phyloP scores from a whole-genome alignment of 1,284 basidiomycete genomes.

The Trichosporon sp. region DNA sequence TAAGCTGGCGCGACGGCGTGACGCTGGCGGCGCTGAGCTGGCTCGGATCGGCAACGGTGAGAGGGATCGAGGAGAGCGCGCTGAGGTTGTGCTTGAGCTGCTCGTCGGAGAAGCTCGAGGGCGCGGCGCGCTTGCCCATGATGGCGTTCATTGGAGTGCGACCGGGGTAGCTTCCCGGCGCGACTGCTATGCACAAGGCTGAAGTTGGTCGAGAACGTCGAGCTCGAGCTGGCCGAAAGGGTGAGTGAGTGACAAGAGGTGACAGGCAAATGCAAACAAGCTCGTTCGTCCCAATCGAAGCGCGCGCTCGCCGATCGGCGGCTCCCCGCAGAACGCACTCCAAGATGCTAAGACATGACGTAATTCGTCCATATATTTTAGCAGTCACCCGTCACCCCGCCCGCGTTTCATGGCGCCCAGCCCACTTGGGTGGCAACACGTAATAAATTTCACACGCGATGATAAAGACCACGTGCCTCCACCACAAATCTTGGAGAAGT shows the following conservation, averaged over 20 bases:
- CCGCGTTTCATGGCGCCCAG: background rate
- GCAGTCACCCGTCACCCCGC: background rate
- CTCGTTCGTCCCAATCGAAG: background rate
- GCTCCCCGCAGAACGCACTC: background rate
- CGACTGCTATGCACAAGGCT: background rate
- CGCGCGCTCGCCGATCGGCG: background rate
- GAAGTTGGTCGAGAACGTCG: background rate
- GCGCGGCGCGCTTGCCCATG: background rate
- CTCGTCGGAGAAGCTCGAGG: constrained; percentile 41
- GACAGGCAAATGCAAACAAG: background rate
- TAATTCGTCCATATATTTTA: background rate
- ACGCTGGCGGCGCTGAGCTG: constrained; percentile 5
- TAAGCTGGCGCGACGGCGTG: constrained; percentile 15
- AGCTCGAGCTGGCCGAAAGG: no score
- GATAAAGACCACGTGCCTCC: constrained; percentile 1
- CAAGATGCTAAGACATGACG: background rate
- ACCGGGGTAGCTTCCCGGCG: constrained; percentile 1
- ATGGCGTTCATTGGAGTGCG: background rate
- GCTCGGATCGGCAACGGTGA: constrained; percentile 22
- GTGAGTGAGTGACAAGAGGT: background rate
- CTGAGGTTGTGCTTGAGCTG: constrained; percentile 38
- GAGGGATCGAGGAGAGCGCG: constrained; percentile 41
- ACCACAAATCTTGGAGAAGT: constrained; percentile 2
- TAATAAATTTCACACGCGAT: background rate
- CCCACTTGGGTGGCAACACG: background rate